Percentiles rank a stretch among this genome's conserved stretches.
Evolutionary conservation across 1,139 yeast genomes (phyloP).

Genomic region (Scheffersomyces illinoinensis): DNA sequence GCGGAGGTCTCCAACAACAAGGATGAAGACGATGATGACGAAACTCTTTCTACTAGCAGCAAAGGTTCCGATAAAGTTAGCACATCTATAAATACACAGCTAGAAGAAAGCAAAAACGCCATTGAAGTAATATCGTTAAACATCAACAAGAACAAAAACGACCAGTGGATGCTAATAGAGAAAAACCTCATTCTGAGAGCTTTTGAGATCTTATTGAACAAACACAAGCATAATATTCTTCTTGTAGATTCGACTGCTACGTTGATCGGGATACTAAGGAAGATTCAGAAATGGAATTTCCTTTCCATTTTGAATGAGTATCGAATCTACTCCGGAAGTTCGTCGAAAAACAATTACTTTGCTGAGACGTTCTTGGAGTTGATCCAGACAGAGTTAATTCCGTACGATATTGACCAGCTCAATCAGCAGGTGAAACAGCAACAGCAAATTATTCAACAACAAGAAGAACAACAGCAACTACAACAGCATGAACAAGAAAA

Average conservation of each 20-base stretch:
- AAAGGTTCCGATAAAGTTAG: slow-evolving; percentile 4
- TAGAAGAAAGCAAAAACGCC: slow-evolving; percentile 7
- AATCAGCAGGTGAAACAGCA: slow-evolving; percentile 18
- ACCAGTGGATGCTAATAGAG: slow-evolving; percentile 74
- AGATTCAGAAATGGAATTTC: slow-evolving; percentile 86
- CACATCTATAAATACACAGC: slow-evolving; percentile 3
- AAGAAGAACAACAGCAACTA: slow-evolving; percentile 17
- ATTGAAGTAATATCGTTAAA: slow-evolving; percentile 18
- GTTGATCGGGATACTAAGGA: slow-evolving; percentile 75
- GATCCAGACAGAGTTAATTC: slow-evolving; percentile 54
- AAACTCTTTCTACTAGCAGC: slow-evolving; percentile 8
- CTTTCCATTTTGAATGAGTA: slow-evolving; percentile 84
- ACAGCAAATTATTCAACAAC: slow-evolving; percentile 18
- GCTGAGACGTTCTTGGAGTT: slow-evolving; percentile 84
- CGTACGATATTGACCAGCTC: slow-evolving; percentile 39
- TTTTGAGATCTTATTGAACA: slow-evolving; percentile 62
- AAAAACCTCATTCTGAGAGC: slow-evolving; percentile 56
- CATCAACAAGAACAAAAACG: slow-evolving; percentile 32
- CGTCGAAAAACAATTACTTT: slow-evolving; percentile 68
- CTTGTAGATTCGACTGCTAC: slow-evolving; percentile 81
- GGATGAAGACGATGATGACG: slow-evolving; percentile 20
- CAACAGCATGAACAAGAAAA: slow-evolving; percentile 20
- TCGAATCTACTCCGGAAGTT: slow-evolving; percentile 64
- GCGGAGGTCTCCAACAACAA: slow-evolving; percentile 4
- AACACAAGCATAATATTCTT: slow-evolving; percentile 64